Conservation (phyloP, 2,329 filamentous ascomycete genomes). For the Colletotrichum eremochloae region DNA sequence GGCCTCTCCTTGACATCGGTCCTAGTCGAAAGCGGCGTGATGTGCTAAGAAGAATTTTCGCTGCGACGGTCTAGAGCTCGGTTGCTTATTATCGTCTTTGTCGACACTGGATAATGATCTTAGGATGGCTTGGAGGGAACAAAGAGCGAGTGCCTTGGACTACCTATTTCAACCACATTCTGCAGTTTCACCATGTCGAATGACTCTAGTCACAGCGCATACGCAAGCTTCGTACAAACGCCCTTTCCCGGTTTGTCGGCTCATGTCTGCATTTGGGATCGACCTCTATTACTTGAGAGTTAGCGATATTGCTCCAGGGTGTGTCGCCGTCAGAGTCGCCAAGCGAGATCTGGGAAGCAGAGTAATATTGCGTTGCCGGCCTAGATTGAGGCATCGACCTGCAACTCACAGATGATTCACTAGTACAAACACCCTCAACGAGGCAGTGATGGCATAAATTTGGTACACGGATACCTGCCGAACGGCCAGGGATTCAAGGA, state of each 20-base stretch:
- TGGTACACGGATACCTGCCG: slow-evolving; percentile 11
- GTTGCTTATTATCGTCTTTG: neutral
- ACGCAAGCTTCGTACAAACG: slow-evolving; percentile 2
- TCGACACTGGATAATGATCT: neutral
- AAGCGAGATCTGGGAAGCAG: neutral
- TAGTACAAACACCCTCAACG: neutral
- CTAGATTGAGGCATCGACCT: neutral
- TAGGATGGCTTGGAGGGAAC: slow-evolving; percentile 9
- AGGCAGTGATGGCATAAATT: slow-evolving; percentile 10
- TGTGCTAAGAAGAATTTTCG: neutral
- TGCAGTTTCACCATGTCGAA: slow-evolving; percentile 12
- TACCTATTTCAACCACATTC: slow-evolving; percentile 4
- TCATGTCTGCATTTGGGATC: neutral
- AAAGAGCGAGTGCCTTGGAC: slow-evolving; percentile 4
- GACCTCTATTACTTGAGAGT: too few species aligned
- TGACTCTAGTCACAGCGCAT: slow-evolving; percentile 12
- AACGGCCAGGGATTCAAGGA: slow-evolving; percentile 18
- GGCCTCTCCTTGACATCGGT: neutral
- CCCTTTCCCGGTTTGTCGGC: slow-evolving; percentile 1
- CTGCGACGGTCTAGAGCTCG: neutral
- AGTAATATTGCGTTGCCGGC: neutral
- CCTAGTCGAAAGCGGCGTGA: too few species aligned
- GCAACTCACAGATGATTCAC: neutral
- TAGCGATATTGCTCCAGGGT: neutral
- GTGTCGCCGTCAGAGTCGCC: neutral